These are phyloP conservation scores for Paraphoma chrysanthemicola DNA, from an alignment of 2,329 filamentous ascomycete species.

Conservation along the genomic window DNA sequence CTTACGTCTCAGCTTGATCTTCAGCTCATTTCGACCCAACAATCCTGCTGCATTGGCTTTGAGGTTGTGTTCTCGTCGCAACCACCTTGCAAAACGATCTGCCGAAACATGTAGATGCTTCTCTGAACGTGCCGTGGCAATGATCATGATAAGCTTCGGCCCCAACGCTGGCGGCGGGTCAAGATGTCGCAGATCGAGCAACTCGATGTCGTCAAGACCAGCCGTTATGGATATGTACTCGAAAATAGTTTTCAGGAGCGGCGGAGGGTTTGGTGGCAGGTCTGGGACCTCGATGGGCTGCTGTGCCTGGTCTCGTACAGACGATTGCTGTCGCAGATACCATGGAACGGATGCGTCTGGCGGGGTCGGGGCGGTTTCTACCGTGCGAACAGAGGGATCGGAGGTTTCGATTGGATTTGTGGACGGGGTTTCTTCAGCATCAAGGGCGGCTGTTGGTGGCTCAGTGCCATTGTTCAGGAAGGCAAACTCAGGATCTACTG, in stretches of 20 bases:
- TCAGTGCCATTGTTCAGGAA: constrained; percentile 11
- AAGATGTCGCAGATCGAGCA: constrained; percentile 83
- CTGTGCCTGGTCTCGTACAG: constrained; percentile 46
- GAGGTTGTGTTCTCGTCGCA: constrained; percentile 75
- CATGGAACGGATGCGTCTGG: constrained; percentile 65
- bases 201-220: constrained; percentile 79
- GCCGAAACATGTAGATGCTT: constrained; percentile 92
- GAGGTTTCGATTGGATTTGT: background rate
- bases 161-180: constrained; percentile 89
- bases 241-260: constrained; percentile 74
- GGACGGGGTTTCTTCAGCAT: background rate
- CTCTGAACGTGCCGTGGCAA: constrained; percentile 89
- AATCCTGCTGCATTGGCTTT: constrained; percentile 84
- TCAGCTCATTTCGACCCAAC: constrained; percentile 88
- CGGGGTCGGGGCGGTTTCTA: background rate
- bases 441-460: background rate
- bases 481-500: constrained; percentile 19
- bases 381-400: constrained; percentile 7
- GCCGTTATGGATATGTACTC: constrained; percentile 83
- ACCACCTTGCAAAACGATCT: constrained; percentile 86
- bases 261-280: constrained; percentile 72
- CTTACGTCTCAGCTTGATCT: constrained; percentile 81
- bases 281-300: constrained; percentile 66
- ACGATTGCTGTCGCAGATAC: constrained; percentile 73
- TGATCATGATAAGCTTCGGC: constrained; percentile 87